Evolutionary conservation across 2,329 filamentous ascomycete species (phyloP).

Genomic region (Talaromyces amestolkiae): DNA sequence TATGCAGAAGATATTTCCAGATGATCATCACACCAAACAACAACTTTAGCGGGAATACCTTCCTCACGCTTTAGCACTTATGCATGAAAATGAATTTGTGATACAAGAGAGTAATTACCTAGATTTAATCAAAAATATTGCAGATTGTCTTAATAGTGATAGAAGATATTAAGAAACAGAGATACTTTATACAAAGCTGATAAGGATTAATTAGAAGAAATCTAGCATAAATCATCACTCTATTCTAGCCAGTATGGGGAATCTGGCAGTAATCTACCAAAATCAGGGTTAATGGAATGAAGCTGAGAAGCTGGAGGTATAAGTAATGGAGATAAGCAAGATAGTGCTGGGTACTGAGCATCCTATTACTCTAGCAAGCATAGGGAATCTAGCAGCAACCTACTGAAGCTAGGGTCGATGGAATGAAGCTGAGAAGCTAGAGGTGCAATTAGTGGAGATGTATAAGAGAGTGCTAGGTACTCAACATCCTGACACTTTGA

Average conservation of each 20-base stretch:
- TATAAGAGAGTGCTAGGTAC: too few relatives aligned
- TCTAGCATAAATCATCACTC: not conserved
- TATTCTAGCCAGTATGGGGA: not conserved
- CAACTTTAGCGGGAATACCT: constrained; percentile 23
- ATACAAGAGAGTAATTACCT: constrained; percentile 3
- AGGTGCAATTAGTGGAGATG: too few relatives aligned
- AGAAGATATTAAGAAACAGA: constrained; percentile 24
- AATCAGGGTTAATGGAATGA: not conserved
- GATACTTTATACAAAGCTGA: not conserved
- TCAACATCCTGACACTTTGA: too few relatives aligned
- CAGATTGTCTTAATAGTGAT: constrained; percentile 18
- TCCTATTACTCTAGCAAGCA: not conserved
- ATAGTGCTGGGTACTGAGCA: too few relatives aligned
- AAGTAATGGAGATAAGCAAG: too few relatives aligned
- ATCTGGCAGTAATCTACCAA: too few relatives aligned
- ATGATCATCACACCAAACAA: constrained; percentile 17
- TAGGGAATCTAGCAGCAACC: not conserved
- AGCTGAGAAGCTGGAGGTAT: not conserved
- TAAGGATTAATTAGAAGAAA: not conserved
- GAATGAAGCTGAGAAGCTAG: too few relatives aligned
- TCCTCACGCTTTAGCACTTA: constrained; percentile 22
- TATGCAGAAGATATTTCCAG: constrained; percentile 20
- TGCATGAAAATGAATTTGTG: constrained; percentile 5
- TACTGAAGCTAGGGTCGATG: too few relatives aligned
- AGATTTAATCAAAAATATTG: constrained; percentile 4